These are phyloP conservation scores for Penicillium sp. DNA, from an alignment of 2,329 filamentous ascomycete species.

Conservation along the genomic window DNA sequence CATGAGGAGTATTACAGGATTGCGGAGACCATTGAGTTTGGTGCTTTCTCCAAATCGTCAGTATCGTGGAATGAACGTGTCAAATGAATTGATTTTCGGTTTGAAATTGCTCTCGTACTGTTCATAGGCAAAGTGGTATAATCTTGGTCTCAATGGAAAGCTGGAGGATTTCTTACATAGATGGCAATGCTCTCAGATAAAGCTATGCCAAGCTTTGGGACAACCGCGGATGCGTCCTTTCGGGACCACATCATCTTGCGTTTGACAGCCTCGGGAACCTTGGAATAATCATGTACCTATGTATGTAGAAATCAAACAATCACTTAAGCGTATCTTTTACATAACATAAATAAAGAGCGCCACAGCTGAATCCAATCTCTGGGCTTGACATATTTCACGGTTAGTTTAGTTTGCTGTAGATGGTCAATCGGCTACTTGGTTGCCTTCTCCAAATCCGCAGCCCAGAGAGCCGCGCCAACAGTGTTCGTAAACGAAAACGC, in stretches of 20 bases:
- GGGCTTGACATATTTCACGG: background rate
- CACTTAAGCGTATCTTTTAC: background rate
- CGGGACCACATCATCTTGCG: no score
- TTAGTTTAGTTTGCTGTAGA: background rate
- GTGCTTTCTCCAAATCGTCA: no score
- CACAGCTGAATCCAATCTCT: no score
- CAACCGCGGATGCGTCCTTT: background rate
- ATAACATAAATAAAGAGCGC: background rate
- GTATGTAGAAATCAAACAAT: background rate
- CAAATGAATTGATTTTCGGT: no score
- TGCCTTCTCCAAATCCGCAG: slow-evolving; percentile 72
- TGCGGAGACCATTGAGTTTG: no score
- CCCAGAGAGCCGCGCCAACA: slow-evolving; percentile 92
- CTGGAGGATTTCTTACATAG: background rate
- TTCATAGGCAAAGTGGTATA: background rate
- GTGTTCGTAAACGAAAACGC: slow-evolving; percentile 89
- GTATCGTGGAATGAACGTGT: no score
- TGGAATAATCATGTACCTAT: no score
- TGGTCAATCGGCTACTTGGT: slow-evolving; percentile 22
- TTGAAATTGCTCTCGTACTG: no score
- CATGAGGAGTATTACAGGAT: no score
- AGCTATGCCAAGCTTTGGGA: background rate
- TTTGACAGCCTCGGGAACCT: no score
- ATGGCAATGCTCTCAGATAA: background rate
- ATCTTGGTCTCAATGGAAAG: background rate